phyloP scores from a whole-genome alignment of 768 basidiomycete species.

The Tulasnella sp. region DNA sequence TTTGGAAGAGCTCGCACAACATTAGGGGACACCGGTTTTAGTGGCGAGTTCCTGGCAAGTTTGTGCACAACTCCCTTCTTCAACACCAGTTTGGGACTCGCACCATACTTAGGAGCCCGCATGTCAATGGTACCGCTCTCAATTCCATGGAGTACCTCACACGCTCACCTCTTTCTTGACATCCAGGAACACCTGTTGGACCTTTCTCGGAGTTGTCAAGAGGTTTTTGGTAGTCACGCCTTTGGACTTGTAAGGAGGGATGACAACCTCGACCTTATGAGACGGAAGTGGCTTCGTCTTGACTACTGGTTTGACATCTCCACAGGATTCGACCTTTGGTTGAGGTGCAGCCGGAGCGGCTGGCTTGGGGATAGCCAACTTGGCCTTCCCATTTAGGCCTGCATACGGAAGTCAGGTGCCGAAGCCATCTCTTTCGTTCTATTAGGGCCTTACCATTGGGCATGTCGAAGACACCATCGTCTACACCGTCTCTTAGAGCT shows the following conservation, averaged over 20 bases:
- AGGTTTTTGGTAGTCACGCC: neutral
- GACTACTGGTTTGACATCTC: neutral
- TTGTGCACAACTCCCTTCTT: neutral
- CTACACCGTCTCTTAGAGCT: neutral
- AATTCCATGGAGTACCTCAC: neutral
- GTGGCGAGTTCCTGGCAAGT: neutral
- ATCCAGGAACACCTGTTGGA: neutral
- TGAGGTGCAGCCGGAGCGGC: neutral
- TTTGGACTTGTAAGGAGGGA: neutral
- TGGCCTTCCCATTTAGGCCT: slow-evolving; percentile 4
- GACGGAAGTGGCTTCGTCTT: neutral
- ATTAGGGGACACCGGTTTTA: neutral
- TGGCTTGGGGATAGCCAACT: neutral
- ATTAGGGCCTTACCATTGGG: neutral
- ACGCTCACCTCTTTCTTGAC: neutral
- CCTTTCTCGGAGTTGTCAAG: neutral
- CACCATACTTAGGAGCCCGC: neutral
- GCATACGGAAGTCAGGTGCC: neutral
- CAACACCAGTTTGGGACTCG: neutral
- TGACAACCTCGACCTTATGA: neutral
- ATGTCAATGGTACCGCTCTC: neutral
- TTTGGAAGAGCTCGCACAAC: neutral
- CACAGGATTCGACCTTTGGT: neutral
- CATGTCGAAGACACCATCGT: slow-evolving; percentile 3
- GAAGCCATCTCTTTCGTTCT: neutral